phyloP scores from a whole-genome alignment of 768 basidiomycete genomes.

The Mycena albidolilacea region DNA sequence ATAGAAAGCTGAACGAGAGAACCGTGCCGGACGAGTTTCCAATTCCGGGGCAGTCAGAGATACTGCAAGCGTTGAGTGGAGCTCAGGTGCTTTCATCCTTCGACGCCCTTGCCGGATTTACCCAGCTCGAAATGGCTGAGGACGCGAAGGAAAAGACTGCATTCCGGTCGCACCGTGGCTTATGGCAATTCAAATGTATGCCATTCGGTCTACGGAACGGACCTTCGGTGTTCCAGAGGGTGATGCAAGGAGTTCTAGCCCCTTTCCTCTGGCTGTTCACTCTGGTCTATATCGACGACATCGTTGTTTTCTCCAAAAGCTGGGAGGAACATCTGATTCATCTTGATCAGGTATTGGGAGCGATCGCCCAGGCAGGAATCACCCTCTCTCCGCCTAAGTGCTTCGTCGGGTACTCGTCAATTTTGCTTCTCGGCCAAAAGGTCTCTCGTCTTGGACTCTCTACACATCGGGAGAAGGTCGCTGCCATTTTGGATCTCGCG shows the following conservation, averaged over 20 bases:
- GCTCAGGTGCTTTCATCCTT: constrained; percentile 16
- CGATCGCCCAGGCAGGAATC: constrained; percentile 27
- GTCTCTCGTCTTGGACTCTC: constrained; percentile 8
- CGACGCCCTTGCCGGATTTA: constrained; percentile 41
- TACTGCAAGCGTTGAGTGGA: constrained; percentile 44
- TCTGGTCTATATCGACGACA: constrained; percentile 41
- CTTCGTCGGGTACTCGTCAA: too few relatives aligned
- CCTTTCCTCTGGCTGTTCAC: too few relatives aligned
- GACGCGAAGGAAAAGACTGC: constrained; percentile 47
- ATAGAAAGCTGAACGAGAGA: too few relatives aligned
- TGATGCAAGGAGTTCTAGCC: too few relatives aligned
- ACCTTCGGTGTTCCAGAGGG: too few relatives aligned
- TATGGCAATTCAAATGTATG: too few relatives aligned
- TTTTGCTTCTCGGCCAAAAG: too few relatives aligned
- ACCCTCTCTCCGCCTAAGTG: too few relatives aligned
- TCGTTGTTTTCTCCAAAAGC: constrained; percentile 37
- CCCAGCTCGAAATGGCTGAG: constrained; percentile 44
- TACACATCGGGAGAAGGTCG: constrained; percentile 43
- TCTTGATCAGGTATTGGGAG: constrained; percentile 38
- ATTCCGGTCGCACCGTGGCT: constrained; percentile 45
- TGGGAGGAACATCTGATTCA: constrained; percentile 43
- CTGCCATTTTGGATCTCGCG: constrained; percentile 36
- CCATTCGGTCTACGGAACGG: too few relatives aligned
- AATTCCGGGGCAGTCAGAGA: constrained; percentile 45
- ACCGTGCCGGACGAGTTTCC: constrained; percentile 43